Evolutionary conservation across 2,329 filamentous ascomycete species (phyloP), one percentile per base, ranked within the genome.

Genomic region (Aspergillus costaricaensis): DNA sequence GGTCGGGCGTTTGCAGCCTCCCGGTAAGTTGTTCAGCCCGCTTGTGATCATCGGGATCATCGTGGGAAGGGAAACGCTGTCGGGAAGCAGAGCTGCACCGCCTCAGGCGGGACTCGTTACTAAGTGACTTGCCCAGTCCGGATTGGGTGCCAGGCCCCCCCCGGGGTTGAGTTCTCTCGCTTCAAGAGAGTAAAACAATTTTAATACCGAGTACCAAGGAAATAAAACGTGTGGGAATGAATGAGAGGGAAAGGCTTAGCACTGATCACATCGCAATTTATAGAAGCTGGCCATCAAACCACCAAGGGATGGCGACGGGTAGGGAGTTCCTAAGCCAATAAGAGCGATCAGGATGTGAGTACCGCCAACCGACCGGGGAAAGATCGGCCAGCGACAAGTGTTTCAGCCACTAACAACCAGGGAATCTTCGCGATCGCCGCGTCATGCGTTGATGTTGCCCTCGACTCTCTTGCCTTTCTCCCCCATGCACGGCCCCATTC

Each of bases 1-100:
- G 14, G 23, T 23, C 23, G 21, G 21, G 25, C 5, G 12, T 17
- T 44, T 27, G 7, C 44, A 30, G n/a, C 9, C 47, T 17, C 25
- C 21, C 15, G 30, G 14, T n/a, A 19, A 32, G 7, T 36, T 17
- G 15, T 12, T 50, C 47, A 50, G 15, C 47, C 44, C 47, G 47
- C 47, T 27, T 17, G 32, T 4, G 53, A 55, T 36, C 25, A 32
- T 55, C 53, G 41, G n/a, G 53, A 55, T 55, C 51, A 44, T 36
- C 25, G 25, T 53, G 10, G 27, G 14, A 12, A 6, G 14, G n/a
- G 39, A 4, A 21, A 15, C 15, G 53, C 27, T 32, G 25, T 47
- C 30, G 17, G 32, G 19, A 44, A 36, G 25, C 39, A 32, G 10
- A 30, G 27, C 27, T 10, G 39, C 30, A 55, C 17, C 39, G 25